Evolutionary conservation across 768 basidiomycete species (phyloP), one percentile per base, ranked within the genome.

Genomic region (Myochromella boudieri): DNA sequence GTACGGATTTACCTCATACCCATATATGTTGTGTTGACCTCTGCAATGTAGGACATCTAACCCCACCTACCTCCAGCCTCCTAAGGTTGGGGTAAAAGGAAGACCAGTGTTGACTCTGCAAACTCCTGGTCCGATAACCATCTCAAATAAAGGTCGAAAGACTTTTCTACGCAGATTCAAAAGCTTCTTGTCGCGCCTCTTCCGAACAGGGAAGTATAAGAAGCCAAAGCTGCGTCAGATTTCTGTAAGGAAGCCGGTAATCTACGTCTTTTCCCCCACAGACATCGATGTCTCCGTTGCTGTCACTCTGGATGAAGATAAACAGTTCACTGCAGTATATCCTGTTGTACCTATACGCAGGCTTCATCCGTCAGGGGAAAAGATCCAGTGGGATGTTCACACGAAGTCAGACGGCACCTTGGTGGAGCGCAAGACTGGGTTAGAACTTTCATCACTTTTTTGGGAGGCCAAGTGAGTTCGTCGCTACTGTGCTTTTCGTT

Each of bases 391-490:
- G 74, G 55, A 56, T 37, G 67, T 73, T 12, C 46, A 54, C 2
- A 60, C 65, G 1, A 36, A 46, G 17, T 39, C 55, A 4, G 59
- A 64, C 42, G 68, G 69, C 1, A 61, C 47, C 9, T 49, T 74
- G 44, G 52, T 56, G n/a, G 67, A 68, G 24, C 48, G 53, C 17
- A 34, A 44, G 0, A 65, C 65, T 3, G 59, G 61, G 0, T 37
- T 61, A 12, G 63, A 66, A 11, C 52, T 67, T 4, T 49, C 67
- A 7, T 72, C 69, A 48, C 56, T 71, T n/a, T 72, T 65, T 52
- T 72, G 72, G 71, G 69, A 67, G 37, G 64, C 68, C n/a, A 39
- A 60, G 66, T 67, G 52, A 48, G 66, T 57, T 21, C 4, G 17
- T 2, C n/a, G 12, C 18, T 48, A 17, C 44, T n/a, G n/a, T n/a